Base-by-base conservation (phyloP, 1,284 basidiomycete genomes). In the Malassezia cuniculi region DNA sequence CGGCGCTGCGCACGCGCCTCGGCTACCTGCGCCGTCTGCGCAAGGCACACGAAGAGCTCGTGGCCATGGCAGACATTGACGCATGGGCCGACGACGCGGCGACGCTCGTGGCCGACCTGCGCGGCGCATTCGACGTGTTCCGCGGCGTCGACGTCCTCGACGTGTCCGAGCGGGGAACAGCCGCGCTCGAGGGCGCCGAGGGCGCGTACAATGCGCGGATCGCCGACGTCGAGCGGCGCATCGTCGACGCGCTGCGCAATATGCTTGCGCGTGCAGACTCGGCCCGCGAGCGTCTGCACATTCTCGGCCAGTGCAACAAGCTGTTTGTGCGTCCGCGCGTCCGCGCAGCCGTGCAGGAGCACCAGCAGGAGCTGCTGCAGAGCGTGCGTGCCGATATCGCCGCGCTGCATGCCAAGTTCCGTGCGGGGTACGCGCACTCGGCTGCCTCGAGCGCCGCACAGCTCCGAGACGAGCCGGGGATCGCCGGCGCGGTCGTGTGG, bases 241-340 rank as follows among this genome's bases (percentile, higher is more conserved):
- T 97, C 66, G 97, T 97, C 66, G 84, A 89, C 5, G 75, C 85
- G 17, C 70, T 99, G 36, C 76, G 89, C 24, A 87, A 94, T 68
- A 75, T 85, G 43, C 75, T 97, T 15, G 93, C 85, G n/a, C 90
- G 85, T 8, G 89, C 90, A 18, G 75, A 85, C 34, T 95, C 93
- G 61, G 90, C 93, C 2, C 90, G 93, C 63, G 90, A 95, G 71
- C 97, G 95, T 89, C 95, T 99, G 70, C 77, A 89, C 38, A 90
- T 95, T 32, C 90, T 99, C 69, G 90, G 85, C 5, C 93, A 93
- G 70, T 97, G 95, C 74, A 95, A 97, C 69, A 84, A 85, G 1
- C 72, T 97, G 22, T 95, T 99, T 65, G 89, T 97, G 22, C 76
- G 93, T 46, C 90, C 89, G n/a, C 95, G 95, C 43, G 60, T 36